Evolutionary conservation across 345 rosid species (phyloP).

Genomic region (Rhodamnia argentea): DNA sequence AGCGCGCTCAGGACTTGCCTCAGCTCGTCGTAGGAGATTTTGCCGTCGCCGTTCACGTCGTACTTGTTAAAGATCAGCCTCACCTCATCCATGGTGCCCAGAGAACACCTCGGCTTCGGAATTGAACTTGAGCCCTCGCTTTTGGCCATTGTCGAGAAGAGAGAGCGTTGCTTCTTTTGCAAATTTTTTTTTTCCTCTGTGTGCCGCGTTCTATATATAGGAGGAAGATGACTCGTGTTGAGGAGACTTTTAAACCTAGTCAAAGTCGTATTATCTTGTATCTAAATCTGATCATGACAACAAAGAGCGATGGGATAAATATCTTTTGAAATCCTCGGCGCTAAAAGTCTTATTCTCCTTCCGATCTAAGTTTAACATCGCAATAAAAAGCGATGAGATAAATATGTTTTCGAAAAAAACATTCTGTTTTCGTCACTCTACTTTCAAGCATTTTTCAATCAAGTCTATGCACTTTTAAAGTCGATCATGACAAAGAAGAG

Average conservation of each 20-base stretch:
- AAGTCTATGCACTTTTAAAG: too few species aligned
- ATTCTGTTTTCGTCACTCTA: not conserved
- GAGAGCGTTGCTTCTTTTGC: not conserved
- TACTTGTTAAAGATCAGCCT: conserved; percentile 42
- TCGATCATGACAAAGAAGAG: too few species aligned
- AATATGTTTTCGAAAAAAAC: too few species aligned
- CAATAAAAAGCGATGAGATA: not conserved
- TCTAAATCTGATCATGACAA: not conserved
- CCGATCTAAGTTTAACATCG: not conserved
- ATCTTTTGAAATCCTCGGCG: not conserved
- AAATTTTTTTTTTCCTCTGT: not conserved
- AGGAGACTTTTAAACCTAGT: not conserved
- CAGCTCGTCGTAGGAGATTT: conserved; percentile 64
- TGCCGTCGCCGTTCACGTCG: conserved; percentile 89
- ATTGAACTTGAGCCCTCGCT: not conserved
- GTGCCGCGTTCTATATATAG: not conserved
- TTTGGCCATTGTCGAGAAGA: not conserved
- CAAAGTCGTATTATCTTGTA: not conserved
- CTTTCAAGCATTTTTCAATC: not conserved
- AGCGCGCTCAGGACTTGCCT: conserved; percentile 40
- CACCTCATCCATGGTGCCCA: conserved; percentile 31
- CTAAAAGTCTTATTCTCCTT: not conserved
- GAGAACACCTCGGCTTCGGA: not conserved
- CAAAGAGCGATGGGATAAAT: not conserved
- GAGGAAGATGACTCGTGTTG: not conserved